Base-by-base conservation (phyloP, 495 filamentous ascomycete genomes). In the Aspergillus ellipticus region DNA sequence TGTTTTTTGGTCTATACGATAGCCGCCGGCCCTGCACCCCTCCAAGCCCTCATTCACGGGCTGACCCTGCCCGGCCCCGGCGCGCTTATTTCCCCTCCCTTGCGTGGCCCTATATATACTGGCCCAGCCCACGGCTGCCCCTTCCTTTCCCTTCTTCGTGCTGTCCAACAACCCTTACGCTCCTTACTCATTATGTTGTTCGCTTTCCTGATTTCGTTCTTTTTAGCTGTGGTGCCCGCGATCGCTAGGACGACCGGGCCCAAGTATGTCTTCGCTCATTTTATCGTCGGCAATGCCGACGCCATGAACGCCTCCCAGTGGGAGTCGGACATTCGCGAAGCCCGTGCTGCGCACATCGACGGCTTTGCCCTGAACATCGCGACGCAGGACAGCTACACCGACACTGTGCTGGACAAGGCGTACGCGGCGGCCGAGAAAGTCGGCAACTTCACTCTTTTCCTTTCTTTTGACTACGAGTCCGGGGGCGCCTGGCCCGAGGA, bases 301-400 rank as follows among this genome's bases (percentile, higher is more conserved):
- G 42, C 54, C 20, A 71, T 70, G 56, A 70, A 74, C 0, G 48
- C 56, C 1, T 68, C 72, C 13, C 75, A 85, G 29, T 89, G 84
- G 81, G 68, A 74, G 37, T 70, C 68, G 6, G 85, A 90, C 49
- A 85, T 90, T 42, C 64, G 61, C 7, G 66, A 77, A 9, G 87
- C 87, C 8, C 78, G 83, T 57, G 74, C 74, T 13, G 76, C 81
- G 0, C 78, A 83, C 33, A 88, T 91, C 48, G 87, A 91, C 61
- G 88, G 83, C 3, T 91, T 91, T 61, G 87, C 82, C 0, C 63
- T 90, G 28, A 90, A 91, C 54, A 77, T 89, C 42, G 88, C 77
- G 0, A 73, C 78, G 0, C 71, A 67, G 8, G 81, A 85, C 51
- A 62, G 65, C 0, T 80, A 76, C 62, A 82, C 75, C 11, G 70